Evolutionary conservation across 202 grass and related monocot species (phyloP), one percentile per base, ranked within the genome.

Genomic region (Carex arenaria): DNA sequence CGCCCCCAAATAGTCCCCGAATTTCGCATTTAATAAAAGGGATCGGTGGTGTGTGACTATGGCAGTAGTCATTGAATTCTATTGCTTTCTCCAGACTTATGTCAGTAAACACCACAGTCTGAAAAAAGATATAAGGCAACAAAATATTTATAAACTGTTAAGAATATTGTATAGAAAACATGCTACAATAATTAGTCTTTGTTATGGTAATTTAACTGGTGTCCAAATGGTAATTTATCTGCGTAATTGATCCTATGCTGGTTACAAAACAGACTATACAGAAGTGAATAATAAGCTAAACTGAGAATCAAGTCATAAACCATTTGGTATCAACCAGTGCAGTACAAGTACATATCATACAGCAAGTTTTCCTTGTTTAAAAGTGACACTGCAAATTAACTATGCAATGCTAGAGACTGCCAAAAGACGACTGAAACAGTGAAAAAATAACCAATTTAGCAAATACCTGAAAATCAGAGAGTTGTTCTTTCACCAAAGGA

Each of bases 1-100:
- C 74, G 62, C 84, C 89, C 28, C 94, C 94, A 72, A 97, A 97
- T 89, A 97, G 87, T 40, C 94, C 92, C 83, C 94, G 23, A 40
- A 94, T 65, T 89, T 97, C 94, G 60, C 88, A 87, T 84, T 89
- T 97, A 36, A 97, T 94, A 79, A 97, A 97, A 83, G 90, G 84
- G 70, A 97, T 97, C 54, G 94, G 90, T 85, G 92, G 94, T 75
- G 89, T 83, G 6, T 97, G 94, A 69, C 61, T 89, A 67, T 94
- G 92, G 82, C 94, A 97, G 78, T 91, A 97, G 81, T 91, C 84
- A 76, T 97, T 89, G 85, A 90, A 94, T 67, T 92, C 90, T 64
- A 91, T 57, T 52, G 94, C 92, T 69, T 92, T 94, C 20, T 97
- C 92, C 67, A 97, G 85, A 83, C 85, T 89, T 68, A 97, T 89